Evolutionary conservation across 1,284 basidiomycete genomes (phyloP).

Genomic region (Spongiforma sp.): DNA sequence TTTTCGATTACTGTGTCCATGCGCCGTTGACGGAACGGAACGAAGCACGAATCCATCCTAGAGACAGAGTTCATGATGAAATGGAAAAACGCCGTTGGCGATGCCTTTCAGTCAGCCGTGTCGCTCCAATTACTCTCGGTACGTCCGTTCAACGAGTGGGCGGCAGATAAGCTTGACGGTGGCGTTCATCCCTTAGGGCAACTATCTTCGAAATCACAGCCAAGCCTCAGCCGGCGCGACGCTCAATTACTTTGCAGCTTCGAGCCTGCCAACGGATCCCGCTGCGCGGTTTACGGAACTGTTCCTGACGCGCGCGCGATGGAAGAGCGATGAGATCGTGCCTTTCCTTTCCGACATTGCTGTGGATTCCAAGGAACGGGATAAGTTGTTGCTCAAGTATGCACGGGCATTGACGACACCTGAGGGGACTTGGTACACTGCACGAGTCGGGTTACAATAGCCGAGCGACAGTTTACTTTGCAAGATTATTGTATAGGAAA

Average conservation of each 20-base stretch:
- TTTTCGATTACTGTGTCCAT: neutral
- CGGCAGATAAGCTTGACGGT: too few relatives aligned
- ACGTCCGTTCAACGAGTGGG: too few relatives aligned
- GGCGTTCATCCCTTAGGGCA: too few relatives aligned
- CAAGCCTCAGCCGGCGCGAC: constrained; percentile 31
- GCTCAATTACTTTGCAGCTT: constrained; percentile 76
- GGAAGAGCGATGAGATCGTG: constrained; percentile 80
- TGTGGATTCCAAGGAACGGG: constrained; percentile 82
- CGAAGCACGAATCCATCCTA: constrained; percentile 64
- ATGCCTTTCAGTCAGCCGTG: constrained; percentile 67
- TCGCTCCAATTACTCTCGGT: constrained; percentile 71
- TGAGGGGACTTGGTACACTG: constrained; percentile 74
- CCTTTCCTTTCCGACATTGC: constrained; percentile 85
- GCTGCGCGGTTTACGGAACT: constrained; percentile 82
- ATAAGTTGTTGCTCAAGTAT: constrained; percentile 86
- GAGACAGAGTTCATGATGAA: constrained; percentile 60
- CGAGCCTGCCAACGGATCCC: constrained; percentile 74
- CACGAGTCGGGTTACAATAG: constrained; percentile 59
- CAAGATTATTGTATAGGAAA: neutral
- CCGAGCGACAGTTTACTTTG: constrained; percentile 5
- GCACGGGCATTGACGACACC: constrained; percentile 76
- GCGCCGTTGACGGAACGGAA: constrained; percentile 6
- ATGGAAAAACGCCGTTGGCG: constrained; percentile 78
- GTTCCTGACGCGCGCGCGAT: constrained; percentile 77
- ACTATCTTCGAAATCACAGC: constrained; percentile 59